A percentile compares a stretch with the other conserved stretches of the same genome.
These are phyloP conservation scores for Chaetomiaceae sp. DNA, from an alignment of 2,329 filamentous ascomycete genomes.

Conservation along the genomic window DNA sequence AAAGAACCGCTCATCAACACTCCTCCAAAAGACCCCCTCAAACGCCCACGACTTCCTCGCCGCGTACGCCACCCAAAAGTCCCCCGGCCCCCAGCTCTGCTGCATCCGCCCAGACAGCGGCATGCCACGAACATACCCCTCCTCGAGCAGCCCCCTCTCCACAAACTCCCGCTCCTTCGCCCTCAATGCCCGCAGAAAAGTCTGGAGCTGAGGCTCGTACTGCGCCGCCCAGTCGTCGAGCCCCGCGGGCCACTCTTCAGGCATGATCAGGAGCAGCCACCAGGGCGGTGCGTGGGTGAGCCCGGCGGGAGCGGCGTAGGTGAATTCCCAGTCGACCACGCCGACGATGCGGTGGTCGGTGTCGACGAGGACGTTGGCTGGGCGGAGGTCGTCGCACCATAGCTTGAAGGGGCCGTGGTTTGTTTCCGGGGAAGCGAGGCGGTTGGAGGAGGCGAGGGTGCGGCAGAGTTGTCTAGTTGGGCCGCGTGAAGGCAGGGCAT, in stretches of 20 bases:
- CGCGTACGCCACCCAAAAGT: slow-evolving; percentile 17
- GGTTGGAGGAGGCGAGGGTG: too few species aligned
- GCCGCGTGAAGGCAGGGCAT: too few species aligned
- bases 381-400: slow-evolving; percentile 31
- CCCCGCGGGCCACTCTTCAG: slow-evolving; percentile 31
- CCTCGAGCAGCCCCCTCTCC: background rate
- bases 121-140: background rate
- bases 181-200: slow-evolving; percentile 29
- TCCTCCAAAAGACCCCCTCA: slow-evolving; percentile 16
- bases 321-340: slow-evolving; percentile 38
- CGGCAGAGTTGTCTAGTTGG: too few species aligned
- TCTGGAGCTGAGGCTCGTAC: slow-evolving; percentile 30
- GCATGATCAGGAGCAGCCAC: slow-evolving; percentile 30
- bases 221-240: slow-evolving; percentile 27
- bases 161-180: background rate
- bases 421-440: too few species aligned
- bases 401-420: too few species aligned
- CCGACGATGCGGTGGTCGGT: slow-evolving; percentile 26
- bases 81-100: slow-evolving; percentile 17
- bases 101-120: slow-evolving; percentile 14
- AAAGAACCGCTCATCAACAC: slow-evolving; percentile 17
- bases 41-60: slow-evolving; percentile 13
- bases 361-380: slow-evolving; percentile 29
- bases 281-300: slow-evolving; percentile 30
- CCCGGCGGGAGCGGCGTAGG: slow-evolving; percentile 28